These are phyloP conservation scores for Colletotrichum sp. DNA, from an alignment of 2,329 filamentous ascomycete genomes.

Conservation along the genomic window DNA sequence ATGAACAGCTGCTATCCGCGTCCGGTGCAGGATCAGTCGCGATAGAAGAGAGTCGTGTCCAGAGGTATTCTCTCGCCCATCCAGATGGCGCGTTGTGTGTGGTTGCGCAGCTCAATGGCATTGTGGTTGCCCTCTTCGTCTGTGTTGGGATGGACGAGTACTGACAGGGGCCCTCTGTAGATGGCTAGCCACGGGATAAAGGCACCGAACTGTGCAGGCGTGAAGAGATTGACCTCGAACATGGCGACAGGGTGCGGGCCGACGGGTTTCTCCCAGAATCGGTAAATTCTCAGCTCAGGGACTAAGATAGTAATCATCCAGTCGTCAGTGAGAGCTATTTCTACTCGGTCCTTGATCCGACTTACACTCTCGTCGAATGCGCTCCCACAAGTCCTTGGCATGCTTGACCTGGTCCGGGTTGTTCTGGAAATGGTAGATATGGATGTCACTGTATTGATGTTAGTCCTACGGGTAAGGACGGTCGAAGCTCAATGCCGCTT, in stretches of 20 bases:
- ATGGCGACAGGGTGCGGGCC: conserved; percentile 85
- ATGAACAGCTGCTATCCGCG: neutral
- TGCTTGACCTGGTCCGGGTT: conserved; percentile 68
- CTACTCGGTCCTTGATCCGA: neutral
- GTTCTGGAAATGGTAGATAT: conserved; percentile 80
- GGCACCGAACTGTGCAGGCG: conserved; percentile 85
- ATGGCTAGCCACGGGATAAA: conserved; percentile 87
- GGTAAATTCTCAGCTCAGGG: conserved; percentile 84
- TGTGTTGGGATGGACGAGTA: conserved; percentile 83
- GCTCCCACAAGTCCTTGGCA: conserved; percentile 75
- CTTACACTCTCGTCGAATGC: conserved; percentile 81
- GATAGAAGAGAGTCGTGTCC: conserved; percentile 39
- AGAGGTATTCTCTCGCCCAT: conserved; percentile 71
- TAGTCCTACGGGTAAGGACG: neutral
- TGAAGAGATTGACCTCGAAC: conserved; percentile 93
- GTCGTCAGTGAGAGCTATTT: neutral
- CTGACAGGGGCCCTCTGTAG: conserved; percentile 80
- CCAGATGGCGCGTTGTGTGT: conserved; percentile 75
- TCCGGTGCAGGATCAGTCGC: neutral
- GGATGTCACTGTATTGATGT: conserved; percentile 66
- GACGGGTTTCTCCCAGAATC: conserved; percentile 76
- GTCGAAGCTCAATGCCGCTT: conserved; percentile 29
- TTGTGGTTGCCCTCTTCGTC: conserved; percentile 41
- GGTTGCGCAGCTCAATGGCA: conserved; percentile 55
- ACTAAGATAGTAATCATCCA: conserved; percentile 53